Base-by-base conservation (phyloP, 2,329 filamentous ascomycete genomes). In the Cladosporium sp. region DNA sequence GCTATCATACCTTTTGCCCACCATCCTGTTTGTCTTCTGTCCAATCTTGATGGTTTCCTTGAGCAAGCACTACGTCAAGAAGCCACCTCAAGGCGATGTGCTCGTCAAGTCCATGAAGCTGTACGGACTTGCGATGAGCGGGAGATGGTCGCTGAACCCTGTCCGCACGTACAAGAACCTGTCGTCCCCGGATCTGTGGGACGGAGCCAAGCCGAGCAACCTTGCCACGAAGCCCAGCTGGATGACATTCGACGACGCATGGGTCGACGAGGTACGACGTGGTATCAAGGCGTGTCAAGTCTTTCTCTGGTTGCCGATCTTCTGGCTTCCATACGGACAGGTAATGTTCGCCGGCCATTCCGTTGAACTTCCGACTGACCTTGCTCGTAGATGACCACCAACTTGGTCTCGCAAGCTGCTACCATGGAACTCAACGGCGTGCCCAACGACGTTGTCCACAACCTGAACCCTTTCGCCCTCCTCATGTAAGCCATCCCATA, bases 201-300 rank as follows among this genome's bases (percentile, higher is more conserved):
- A 64, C 13, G 53, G 55, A 10, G 63, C 59, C 3, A 63, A 62
- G 53, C 63, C 63, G 11, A 59, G 58, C 3, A 59, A 59, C 52
- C 59, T 66, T 34, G 56, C 59, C 35, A 68, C 67, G 1, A 82
- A 83, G 51, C 86, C 86, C 0, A 38, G 52, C 0, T 91, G 86
- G 86, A 90, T 91, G 84, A 58, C 56, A 41, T 90, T 89, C 60
- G 87, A 92, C 57, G 88, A 92, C 60, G 81, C 82, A 58, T 89
- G 89, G 59, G 74, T 89, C 44, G 84, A 87, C 3, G 85, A 89
- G 64, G 72, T 89, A 45, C 85, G 84, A 71, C 82, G 83, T 42
- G 79, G 79, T 2, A 65, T 83, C 11, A 64, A 74, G 64, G 86
- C 85, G 11, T 89, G 85, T 75, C 45, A 67, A 64, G 55, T 72